Evolutionary conservation across 2,329 filamentous ascomycete species (phyloP).

Genomic region (Alternaria viburni): DNA sequence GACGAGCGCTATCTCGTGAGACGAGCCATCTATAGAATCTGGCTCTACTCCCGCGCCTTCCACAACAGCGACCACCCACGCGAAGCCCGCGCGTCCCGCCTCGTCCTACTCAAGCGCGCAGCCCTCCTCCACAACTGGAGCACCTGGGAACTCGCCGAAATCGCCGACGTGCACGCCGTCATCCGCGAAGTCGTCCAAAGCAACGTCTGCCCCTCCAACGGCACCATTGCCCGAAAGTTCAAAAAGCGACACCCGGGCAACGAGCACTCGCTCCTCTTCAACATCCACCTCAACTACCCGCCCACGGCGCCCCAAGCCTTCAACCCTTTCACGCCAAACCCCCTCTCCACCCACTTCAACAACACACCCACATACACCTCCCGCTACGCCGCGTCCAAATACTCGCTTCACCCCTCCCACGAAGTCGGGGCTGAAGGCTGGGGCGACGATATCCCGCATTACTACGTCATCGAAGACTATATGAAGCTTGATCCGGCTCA

Average conservation of each 20-base stretch:
- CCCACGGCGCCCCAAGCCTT: constrained; percentile 40
- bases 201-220: constrained; percentile 68
- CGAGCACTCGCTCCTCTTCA: constrained; percentile 59
- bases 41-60: constrained; percentile 66
- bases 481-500: constrained; percentile 68
- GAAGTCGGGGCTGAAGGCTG: constrained; percentile 66
- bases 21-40: constrained; percentile 65
- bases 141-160: constrained; percentile 62
- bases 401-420: constrained; percentile 56
- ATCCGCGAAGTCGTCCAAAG: constrained; percentile 62
- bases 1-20: constrained; percentile 60
- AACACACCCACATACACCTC: constrained; percentile 41
- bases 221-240: constrained; percentile 64
- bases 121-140: constrained; percentile 66
- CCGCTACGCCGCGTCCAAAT: constrained; percentile 54
- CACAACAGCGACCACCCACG: constrained; percentile 61
- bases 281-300: constrained; percentile 59
- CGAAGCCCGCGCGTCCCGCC: constrained; percentile 55
- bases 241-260: constrained; percentile 61
- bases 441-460: constrained; percentile 69
- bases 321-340: constrained; percentile 37
- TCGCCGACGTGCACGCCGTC: constrained; percentile 64
- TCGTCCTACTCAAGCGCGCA: constrained; percentile 59
- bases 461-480: constrained; percentile 70
- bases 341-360: constrained; percentile 48